A percentile compares a stretch with the other conserved stretches of the same genome.
These are phyloP conservation scores for Aureobasidium lini DNA, from an alignment of 2,329 filamentous ascomycete genomes.

Conservation along the genomic window DNA sequence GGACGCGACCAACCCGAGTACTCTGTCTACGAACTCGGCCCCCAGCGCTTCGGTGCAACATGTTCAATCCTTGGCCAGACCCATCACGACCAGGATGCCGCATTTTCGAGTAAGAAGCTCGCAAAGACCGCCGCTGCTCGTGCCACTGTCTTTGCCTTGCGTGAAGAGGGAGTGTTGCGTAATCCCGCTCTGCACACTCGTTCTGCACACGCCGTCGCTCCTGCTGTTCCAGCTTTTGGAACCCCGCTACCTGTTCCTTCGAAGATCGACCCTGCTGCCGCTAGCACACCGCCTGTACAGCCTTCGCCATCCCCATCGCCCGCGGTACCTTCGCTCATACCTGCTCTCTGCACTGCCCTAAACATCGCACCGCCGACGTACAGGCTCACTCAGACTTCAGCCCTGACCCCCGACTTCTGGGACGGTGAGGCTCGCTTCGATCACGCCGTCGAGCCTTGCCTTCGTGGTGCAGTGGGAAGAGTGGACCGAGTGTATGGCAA, in stretches of 20 bases:
- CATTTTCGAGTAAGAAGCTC: slow-evolving; percentile 1
- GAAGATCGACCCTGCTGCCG: neutral
- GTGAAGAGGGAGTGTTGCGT: neutral
- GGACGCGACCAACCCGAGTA: neutral
- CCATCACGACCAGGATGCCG: neutral
- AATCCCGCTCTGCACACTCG: neutral
- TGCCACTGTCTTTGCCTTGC: slow-evolving; percentile 2
- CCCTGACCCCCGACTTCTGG: neutral
- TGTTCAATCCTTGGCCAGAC: neutral
- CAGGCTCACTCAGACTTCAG: neutral
- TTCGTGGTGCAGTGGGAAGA: neutral
- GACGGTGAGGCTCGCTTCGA: neutral
- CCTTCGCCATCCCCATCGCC: neutral
- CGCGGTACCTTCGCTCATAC: neutral
- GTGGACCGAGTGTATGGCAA: neutral
- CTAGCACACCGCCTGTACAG: neutral
- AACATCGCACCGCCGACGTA: slow-evolving; percentile 1
- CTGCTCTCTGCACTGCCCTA: neutral
- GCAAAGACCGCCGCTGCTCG: slow-evolving; percentile 9
- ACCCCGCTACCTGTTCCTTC: neutral
- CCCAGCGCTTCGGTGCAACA: slow-evolving; percentile 7
- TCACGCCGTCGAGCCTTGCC: neutral
- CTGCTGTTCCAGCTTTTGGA: slow-evolving; percentile 1
- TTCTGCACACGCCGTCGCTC: neutral
- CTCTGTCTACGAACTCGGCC: slow-evolving; percentile 2